These are phyloP conservation scores for Nitzschia putrida DNA, from an alignment of 108 stramenopile genomes.

Conservation along the genomic window DNA sequence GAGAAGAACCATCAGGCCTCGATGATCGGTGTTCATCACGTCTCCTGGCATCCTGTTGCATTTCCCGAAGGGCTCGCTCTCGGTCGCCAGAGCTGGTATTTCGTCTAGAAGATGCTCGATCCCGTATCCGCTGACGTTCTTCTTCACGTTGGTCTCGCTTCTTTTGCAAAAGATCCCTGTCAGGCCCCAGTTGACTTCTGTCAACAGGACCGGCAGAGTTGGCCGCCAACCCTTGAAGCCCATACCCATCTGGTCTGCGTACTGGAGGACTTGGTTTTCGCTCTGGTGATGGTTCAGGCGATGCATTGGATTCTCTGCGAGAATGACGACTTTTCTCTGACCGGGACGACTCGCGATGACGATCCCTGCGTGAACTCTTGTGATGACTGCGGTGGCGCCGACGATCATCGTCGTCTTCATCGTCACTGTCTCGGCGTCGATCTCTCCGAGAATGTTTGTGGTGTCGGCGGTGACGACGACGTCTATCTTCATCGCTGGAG, in stretches of 20 bases:
- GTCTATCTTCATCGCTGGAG: not conserved
- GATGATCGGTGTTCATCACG: constrained; percentile 11
- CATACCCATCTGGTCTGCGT: constrained; percentile 53
- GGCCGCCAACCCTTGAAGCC: constrained; percentile 42
- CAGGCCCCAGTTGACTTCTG: constrained; percentile 57
- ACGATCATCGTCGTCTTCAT: constrained; percentile 1
- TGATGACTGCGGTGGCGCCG: not conserved
- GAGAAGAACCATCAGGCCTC: too few species aligned
- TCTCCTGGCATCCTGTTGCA: constrained; percentile 46
- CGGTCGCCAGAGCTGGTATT: constrained; percentile 40
- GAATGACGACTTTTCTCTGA: too few species aligned
- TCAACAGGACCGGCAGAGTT: constrained; percentile 1
- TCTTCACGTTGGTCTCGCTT: constrained; percentile 53
- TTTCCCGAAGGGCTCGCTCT: constrained; percentile 39
- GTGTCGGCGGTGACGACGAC: not conserved
- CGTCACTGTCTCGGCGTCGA: not conserved
- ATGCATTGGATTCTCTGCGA: too few species aligned
- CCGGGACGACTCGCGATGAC: too few species aligned
- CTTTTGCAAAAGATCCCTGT: constrained; percentile 48
- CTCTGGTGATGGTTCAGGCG: too few species aligned
- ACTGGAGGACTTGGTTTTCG: constrained; percentile 3
- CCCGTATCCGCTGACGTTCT: constrained; percentile 31
- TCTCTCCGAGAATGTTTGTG: not conserved
- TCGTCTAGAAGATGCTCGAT: constrained; percentile 16
- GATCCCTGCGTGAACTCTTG: too few species aligned